phyloP scores from a whole-genome alignment of 2,329 filamentous ascomycete genomes.

The Cytospora mali region DNA sequence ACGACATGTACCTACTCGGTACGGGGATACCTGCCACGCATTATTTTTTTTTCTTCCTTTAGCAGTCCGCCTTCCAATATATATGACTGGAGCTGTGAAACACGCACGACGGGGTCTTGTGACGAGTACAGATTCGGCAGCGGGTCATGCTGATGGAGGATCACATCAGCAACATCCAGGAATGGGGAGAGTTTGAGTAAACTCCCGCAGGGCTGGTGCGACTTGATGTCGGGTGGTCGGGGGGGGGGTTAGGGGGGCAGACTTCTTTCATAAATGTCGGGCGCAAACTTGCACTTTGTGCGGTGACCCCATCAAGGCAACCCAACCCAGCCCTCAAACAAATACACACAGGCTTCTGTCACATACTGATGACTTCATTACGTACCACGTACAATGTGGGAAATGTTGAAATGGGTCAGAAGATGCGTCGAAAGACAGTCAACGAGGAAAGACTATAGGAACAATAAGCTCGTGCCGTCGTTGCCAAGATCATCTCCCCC shows the following conservation, averaged over 20 bases:
- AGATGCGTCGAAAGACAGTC: not conserved
- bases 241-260: too few species aligned
- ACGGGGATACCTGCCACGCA: too few species aligned
- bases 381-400: not conserved
- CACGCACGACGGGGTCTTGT: not conserved
- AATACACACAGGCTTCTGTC: not conserved
- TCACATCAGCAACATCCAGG: conserved; percentile 17
- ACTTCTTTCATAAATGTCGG: not conserved
- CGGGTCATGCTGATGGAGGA: conserved; percentile 10
- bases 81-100: conserved; percentile 13
- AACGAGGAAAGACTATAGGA: not conserved
- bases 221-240: not conserved
- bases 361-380: not conserved
- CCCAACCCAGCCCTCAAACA: too few species aligned
- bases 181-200: not conserved
- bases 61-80: too few species aligned
- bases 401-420: too few species aligned
- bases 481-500: not conserved
- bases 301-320: not conserved
- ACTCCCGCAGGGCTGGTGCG: not conserved
- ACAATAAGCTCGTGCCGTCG: not conserved
- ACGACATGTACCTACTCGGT: not conserved
- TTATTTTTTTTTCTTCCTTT: too few species aligned
- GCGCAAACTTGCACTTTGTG: not conserved
- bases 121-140: not conserved